phyloP scores from a whole-genome alignment of 2,329 filamentous ascomycete species.

The Xylariaceae sp. region DNA sequence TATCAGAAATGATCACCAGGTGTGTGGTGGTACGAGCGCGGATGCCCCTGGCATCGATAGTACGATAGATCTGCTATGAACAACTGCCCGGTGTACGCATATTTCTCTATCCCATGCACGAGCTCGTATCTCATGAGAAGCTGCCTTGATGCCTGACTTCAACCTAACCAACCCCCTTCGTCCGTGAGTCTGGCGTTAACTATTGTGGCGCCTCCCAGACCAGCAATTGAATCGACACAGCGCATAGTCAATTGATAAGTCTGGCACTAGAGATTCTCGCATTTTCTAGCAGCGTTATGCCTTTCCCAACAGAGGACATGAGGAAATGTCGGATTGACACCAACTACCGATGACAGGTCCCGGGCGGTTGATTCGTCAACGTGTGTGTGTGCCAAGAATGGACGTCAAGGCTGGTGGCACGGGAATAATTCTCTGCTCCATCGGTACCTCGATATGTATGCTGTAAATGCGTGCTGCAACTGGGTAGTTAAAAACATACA shows the following conservation, averaged over 20 bases:
- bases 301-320: background rate
- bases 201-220: background rate
- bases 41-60: background rate
- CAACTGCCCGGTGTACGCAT: background rate
- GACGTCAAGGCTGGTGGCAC: background rate
- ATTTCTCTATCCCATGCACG: background rate
- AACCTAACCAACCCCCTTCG: no score
- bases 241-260: background rate
- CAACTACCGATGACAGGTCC: background rate
- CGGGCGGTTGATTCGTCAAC: background rate
- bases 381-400: background rate
- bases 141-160: no score
- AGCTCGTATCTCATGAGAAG: no score
- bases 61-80: background rate
- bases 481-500: background rate
- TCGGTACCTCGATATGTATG: background rate
- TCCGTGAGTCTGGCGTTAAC: background rate
- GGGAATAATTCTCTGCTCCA: background rate
- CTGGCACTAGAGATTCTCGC: background rate
- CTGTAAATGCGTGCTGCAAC: background rate
- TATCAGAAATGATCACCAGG: constrained; percentile 19
- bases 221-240: background rate
- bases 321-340: background rate
- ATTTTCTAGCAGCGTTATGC: background rate
- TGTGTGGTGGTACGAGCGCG: background rate